phyloP scores from a whole-genome alignment of 2,329 filamentous ascomycete species.

The Herpotrichia juniperi region DNA sequence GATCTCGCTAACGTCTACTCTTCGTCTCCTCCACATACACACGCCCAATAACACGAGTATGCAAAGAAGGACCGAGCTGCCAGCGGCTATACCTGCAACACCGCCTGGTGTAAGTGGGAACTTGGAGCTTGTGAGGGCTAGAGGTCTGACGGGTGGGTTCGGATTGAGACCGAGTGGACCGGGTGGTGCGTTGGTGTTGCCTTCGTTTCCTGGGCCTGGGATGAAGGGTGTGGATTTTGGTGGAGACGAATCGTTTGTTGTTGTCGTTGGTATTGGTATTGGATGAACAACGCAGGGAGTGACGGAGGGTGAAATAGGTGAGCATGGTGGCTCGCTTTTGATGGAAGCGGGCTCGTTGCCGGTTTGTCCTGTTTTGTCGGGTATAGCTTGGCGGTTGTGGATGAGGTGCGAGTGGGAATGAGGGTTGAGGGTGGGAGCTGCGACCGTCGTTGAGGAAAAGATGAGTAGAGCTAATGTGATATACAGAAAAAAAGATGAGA shows the following conservation, averaged over 20 bases:
- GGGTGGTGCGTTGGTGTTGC: slow-evolving; percentile 7
- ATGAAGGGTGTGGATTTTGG: slow-evolving; percentile 9
- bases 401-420: slow-evolving; percentile 1
- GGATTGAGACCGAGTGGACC: slow-evolving; percentile 8
- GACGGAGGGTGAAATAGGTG: slow-evolving; percentile 1
- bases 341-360: slow-evolving; percentile 22
- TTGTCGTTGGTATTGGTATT: neutral
- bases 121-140: slow-evolving; percentile 7
- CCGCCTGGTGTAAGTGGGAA: slow-evolving; percentile 9
- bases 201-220: slow-evolving; percentile 4
- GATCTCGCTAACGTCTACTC: slow-evolving; percentile 23
- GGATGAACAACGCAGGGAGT: slow-evolving; percentile 4
- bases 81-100: slow-evolving; percentile 23
- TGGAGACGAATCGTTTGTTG: slow-evolving; percentile 3
- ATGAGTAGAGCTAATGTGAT: slow-evolving; percentile 10
- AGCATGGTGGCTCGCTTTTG: slow-evolving; percentile 10
- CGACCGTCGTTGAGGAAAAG: slow-evolving; percentile 8
- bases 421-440: slow-evolving; percentile 7
- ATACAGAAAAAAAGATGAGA: slow-evolving; percentile 14
- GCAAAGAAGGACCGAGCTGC: slow-evolving; percentile 7
- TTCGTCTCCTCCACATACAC: slow-evolving; percentile 11
- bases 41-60: slow-evolving; percentile 14
- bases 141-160: neutral
- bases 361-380: slow-evolving; percentile 25
- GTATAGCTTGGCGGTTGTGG: slow-evolving; percentile 26